Conservation (phyloP, 441 rosid genomes). For the Gossypium trilobum region DNA sequence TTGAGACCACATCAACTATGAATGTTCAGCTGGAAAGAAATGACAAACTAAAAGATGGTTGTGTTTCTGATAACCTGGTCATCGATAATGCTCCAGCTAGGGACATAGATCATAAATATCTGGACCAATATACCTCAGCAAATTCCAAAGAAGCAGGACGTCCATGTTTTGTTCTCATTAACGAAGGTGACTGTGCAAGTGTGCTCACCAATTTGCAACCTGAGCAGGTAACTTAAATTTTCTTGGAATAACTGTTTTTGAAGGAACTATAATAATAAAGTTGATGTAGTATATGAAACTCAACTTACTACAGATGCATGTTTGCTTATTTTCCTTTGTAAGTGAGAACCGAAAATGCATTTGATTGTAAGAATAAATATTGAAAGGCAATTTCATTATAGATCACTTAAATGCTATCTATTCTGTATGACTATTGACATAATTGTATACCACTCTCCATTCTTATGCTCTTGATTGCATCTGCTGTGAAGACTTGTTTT, state of each 20-base stretch:
- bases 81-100: conserved; percentile 17
- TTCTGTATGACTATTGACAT: neutral
- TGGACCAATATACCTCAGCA: conserved; percentile 15
- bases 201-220: conserved; percentile 20
- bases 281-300: neutral
- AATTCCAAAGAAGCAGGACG: conserved; percentile 29
- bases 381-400: neutral
- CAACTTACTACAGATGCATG: neutral
- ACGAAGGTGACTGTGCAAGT: conserved; percentile 22
- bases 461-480: neutral
- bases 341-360: conserved; percentile 4
- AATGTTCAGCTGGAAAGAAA: conserved; percentile 22
- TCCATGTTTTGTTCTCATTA: conserved; percentile 21
- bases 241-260: neutral
- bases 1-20: conserved; percentile 27
- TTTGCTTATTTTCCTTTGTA: neutral
- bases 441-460: neutral
- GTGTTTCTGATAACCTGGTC: conserved; percentile 19
- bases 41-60: conserved; percentile 24
- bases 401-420: neutral
- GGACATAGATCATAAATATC: conserved; percentile 1
- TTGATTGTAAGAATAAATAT: neutral
- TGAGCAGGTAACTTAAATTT: conserved; percentile 33
- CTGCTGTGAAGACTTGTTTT: neutral
- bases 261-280: neutral